These are phyloP conservation scores for Micractinium sp. DNA, from an alignment of 139 green algal species.

Conservation along the genomic window DNA sequence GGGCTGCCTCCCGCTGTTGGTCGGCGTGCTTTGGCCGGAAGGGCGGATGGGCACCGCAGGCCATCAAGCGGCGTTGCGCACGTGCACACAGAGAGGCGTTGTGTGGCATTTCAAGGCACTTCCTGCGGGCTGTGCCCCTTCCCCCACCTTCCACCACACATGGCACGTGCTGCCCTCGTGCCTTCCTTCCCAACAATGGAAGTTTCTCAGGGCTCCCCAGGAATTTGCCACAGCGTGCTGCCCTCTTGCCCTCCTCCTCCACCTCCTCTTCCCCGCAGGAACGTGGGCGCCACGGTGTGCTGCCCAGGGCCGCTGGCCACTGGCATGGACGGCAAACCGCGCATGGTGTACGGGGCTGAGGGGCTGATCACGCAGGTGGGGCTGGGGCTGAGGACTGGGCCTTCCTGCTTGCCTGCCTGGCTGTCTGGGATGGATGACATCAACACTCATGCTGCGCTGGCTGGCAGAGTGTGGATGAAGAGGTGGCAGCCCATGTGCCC, in stretches of 20 bases:
- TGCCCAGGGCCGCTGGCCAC: constrained; percentile 80
- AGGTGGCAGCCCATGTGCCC: no score
- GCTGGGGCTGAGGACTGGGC: no score
- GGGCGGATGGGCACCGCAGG: not conserved
- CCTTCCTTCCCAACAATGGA: no score
- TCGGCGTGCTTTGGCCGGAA: not conserved
- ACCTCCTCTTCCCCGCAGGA: constrained; percentile 58
- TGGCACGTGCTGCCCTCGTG: not conserved
- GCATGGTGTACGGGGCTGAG: constrained; percentile 67
- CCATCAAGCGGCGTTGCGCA: no score
- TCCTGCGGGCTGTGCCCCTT: not conserved
- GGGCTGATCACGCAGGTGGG: constrained; percentile 51
- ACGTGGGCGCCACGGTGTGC: constrained; percentile 75
- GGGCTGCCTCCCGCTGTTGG: no score
- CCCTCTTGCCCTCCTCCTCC: no score
- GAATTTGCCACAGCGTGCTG: not conserved
- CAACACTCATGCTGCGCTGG: no score
- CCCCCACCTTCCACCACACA: not conserved
- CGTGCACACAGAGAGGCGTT: not conserved
- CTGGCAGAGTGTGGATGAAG: no score
- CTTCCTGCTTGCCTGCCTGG: no score
- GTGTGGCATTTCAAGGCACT: not conserved
- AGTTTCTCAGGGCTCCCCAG: no score
- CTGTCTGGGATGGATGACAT: no score
- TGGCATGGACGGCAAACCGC: constrained; percentile 24